Conservation (phyloP, 805 yeast genomes). For the Nakazawaea ishiwadae region DNA sequence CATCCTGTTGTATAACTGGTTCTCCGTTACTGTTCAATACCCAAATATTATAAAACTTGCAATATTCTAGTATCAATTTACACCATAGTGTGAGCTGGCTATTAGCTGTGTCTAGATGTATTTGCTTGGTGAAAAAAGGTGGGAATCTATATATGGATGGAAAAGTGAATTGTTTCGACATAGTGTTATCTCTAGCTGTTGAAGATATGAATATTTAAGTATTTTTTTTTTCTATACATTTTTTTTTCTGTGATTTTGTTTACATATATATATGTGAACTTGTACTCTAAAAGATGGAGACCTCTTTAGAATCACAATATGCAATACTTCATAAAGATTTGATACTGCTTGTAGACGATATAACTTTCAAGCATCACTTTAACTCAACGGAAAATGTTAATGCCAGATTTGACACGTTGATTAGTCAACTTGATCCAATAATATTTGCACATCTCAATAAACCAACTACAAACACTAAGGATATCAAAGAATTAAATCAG, state of each 20-base stretch:
- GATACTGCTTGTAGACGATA: slow-evolving; percentile 26
- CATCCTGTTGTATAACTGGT: slow-evolving; percentile 19
- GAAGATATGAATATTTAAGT: neutral
- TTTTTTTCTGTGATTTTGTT: neutral
- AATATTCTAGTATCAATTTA: slow-evolving; percentile 54
- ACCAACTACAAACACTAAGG: neutral
- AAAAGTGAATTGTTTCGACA: slow-evolving; percentile 27
- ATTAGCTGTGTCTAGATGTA: slow-evolving; percentile 70
- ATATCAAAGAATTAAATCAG: slow-evolving; percentile 1
- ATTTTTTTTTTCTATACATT: neutral
- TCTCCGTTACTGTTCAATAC: slow-evolving; percentile 36
- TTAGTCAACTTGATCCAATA: slow-evolving; percentile 5
- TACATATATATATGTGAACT: neutral
- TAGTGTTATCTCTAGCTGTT: slow-evolving; percentile 1
- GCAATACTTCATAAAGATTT: slow-evolving; percentile 28
- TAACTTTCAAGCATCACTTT: slow-evolving; percentile 19
- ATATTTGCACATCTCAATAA: slow-evolving; percentile 5
- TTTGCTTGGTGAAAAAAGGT: slow-evolving; percentile 88
- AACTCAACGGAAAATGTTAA: neutral
- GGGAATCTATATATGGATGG: slow-evolving; percentile 73
- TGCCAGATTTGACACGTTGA: neutral
- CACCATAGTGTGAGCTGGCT: slow-evolving; percentile 83
- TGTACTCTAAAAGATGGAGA: neutral
- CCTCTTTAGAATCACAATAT: slow-evolving; percentile 17
- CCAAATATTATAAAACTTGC: slow-evolving; percentile 55